Percentiles rank a stretch among this genome's conserved stretches.
Conservation (phyloP, 306 rosid species). For the Cicer chorassanicum region DNA sequence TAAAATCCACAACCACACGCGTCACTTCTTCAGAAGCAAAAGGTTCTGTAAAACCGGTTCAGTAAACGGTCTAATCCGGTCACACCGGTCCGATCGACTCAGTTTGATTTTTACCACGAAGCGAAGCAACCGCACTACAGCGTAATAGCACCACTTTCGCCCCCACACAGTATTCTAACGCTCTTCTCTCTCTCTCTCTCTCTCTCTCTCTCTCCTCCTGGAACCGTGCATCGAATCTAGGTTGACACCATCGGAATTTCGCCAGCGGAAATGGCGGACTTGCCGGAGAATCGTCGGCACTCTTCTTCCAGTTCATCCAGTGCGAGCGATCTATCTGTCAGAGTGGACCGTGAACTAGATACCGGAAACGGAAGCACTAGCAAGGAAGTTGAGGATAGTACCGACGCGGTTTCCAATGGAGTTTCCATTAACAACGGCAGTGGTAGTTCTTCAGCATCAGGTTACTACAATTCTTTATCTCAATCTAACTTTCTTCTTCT, state of each 20-base stretch:
- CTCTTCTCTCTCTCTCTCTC: background rate
- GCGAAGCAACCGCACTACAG: background rate
- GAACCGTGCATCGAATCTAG: slow-evolving; percentile 49
- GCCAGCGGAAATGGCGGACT: slow-evolving; percentile 61
- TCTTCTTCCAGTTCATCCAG: slow-evolving; percentile 47
- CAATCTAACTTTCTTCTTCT: background rate
- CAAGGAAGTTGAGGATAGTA: slow-evolving; percentile 43
- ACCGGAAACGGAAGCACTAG: slow-evolving; percentile 46
- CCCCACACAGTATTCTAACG: background rate
- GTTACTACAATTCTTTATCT: slow-evolving; percentile 43
- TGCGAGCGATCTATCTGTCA: slow-evolving; percentile 52
- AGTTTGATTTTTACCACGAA: background rate
- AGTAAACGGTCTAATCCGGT: background rate
- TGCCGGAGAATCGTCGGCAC: slow-evolving; percentile 50
- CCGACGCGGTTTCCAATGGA: slow-evolving; percentile 41
- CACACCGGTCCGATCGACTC: background rate
- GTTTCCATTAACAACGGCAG: slow-evolving; percentile 41
- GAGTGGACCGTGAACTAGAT: slow-evolving; percentile 38
- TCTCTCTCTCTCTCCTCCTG: slow-evolving; percentile 23
- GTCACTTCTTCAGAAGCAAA: slow-evolving; percentile 12
- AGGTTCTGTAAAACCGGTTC: background rate
- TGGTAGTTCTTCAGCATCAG: slow-evolving; percentile 56
- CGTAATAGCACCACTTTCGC: background rate
- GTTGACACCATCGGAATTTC: slow-evolving; percentile 41
- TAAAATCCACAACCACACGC: slow-evolving; percentile 31